Percentiles rank a stretch among this genome's conserved stretches.
These are phyloP conservation scores for Rhizoclosmatium sp. DNA, from an alignment of 192 early-diverging fungal genomes.

Conservation along the genomic window DNA sequence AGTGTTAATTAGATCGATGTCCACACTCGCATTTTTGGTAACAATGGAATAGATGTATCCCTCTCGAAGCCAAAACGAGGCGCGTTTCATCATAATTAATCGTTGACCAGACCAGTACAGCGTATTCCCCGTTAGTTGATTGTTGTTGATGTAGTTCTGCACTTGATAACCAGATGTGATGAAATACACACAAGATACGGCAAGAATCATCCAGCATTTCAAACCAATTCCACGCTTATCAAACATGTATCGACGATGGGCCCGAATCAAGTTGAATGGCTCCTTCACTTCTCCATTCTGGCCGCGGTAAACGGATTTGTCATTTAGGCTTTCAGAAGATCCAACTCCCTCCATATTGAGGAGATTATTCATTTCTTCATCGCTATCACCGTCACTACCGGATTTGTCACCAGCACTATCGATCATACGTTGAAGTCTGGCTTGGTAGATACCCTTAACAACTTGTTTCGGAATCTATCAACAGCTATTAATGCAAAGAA, in stretches of 20 bases:
- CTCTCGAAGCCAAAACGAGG: constrained; percentile 28
- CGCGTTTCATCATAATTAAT: constrained; percentile 26
- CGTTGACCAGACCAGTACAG: constrained; percentile 46
- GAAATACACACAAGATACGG: constrained; percentile 43
- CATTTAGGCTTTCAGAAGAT: not conserved
- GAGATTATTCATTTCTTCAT: not conserved
- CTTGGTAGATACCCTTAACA: constrained; percentile 48
- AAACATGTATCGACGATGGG: constrained; percentile 5
- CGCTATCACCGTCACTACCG: constrained; percentile 37
- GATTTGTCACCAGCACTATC: constrained; percentile 17
- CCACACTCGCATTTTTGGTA: not conserved
- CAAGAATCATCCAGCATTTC: constrained; percentile 38
- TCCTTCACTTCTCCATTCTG: not conserved
- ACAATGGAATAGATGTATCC: not conserved
- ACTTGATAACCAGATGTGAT: constrained; percentile 29
- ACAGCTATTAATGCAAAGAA: constrained; percentile 11
- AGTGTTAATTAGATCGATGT: not conserved
- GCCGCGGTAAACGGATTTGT: not conserved
- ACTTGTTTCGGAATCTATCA: constrained; percentile 52
- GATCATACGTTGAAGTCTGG: constrained; percentile 19
- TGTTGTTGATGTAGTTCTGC: not conserved
- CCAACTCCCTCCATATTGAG: not conserved
- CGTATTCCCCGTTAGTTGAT: not conserved
- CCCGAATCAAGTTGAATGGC: not conserved
- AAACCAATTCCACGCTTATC: constrained; percentile 40